Conservation (phyloP, 345 rosid species). For the Ceriops decandra region DNA sequence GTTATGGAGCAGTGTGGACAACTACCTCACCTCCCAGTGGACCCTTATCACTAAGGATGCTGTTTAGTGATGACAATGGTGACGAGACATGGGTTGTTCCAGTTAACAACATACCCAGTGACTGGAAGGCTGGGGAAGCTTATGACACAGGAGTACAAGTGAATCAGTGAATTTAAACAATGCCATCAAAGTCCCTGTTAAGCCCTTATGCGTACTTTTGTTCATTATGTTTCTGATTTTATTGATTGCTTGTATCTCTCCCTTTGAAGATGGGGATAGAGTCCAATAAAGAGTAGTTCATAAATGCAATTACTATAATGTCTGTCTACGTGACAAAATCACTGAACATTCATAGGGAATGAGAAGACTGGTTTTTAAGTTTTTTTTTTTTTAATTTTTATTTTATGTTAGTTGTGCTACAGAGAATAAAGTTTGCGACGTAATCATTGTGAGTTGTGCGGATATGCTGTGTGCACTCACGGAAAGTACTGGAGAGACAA, state of each 20-base stretch:
- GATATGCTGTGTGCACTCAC: too few relatives aligned
- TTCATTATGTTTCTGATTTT: not conserved
- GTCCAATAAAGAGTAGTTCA: slow-evolving; percentile 9
- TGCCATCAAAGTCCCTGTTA: not conserved
- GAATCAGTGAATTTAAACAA: not conserved
- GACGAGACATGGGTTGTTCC: slow-evolving; percentile 64
- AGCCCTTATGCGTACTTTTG: not conserved
- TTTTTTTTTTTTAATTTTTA: too few relatives aligned
- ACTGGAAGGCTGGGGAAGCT: slow-evolving; percentile 61
- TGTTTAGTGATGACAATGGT: slow-evolving; percentile 52
- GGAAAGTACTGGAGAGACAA: too few relatives aligned
- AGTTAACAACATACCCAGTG: slow-evolving; percentile 47
- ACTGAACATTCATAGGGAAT: not conserved
- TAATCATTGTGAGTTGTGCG: too few relatives aligned
- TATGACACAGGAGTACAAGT: slow-evolving; percentile 64
- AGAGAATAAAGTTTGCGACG: too few relatives aligned
- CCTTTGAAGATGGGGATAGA: slow-evolving; percentile 1
- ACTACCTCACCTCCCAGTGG: slow-evolving; percentile 57
- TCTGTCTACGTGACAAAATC: slow-evolving; percentile 14
- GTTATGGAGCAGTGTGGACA: slow-evolving; percentile 55
- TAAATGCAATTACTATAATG: slow-evolving; percentile 20
- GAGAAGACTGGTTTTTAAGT: not conserved
- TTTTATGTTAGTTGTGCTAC: too few relatives aligned
- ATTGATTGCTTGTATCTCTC: not conserved
- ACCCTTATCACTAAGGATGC: slow-evolving; percentile 55